Evolutionary conservation across 768 basidiomycete species (phyloP), one percentile per base, ranked within the genome.

Genomic region (Lactarius akahatsu): DNA sequence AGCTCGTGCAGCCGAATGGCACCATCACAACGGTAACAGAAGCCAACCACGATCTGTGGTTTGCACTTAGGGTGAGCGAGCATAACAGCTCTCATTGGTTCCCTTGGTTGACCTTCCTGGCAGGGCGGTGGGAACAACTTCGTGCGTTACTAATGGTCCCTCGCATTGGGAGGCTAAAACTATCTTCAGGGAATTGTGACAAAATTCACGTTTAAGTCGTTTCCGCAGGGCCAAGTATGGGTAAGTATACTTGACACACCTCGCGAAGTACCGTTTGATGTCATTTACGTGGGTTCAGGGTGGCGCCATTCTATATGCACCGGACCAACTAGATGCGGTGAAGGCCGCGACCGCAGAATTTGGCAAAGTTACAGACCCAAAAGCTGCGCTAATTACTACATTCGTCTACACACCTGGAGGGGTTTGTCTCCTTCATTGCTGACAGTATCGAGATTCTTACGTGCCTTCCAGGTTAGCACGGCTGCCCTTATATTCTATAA

Each of bases 1-100:
- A 86, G 65, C 74, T 88, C 0, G 85, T 86, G 0, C 75, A 81
- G 62, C 85, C 86, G 0, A 79, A 79, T 67, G 85, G 86, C 5
- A 76, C 74, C 0, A 72, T 84, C 2, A 56, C 68, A 2, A 57
- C 62, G 23, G 76, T 79, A 16, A 80, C 78, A 0, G 62, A 16
- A 69, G 15, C 63, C 63, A 0, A 69, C 75, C 0, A 70, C 74
- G 78, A 80, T 59, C 59, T 82, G 2, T 81, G 77, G 69, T 81
- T 76, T 57, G 78, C 70, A 16, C 69, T 81, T 20, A 79, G 74
- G 69, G 80, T 78, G 64, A 23, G 26, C 8, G 3, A 11, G 32
- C 28, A 15, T 7, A 45, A 26, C 32, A 15, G 4, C 8, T n/a
- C 43, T 7, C 11, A 32, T 41, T 45, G n/a, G 32, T 13, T 26